These are phyloP conservation scores for Chlorella sp. DNA, from an alignment of 139 green algal species.

Conservation along the genomic window DNA sequence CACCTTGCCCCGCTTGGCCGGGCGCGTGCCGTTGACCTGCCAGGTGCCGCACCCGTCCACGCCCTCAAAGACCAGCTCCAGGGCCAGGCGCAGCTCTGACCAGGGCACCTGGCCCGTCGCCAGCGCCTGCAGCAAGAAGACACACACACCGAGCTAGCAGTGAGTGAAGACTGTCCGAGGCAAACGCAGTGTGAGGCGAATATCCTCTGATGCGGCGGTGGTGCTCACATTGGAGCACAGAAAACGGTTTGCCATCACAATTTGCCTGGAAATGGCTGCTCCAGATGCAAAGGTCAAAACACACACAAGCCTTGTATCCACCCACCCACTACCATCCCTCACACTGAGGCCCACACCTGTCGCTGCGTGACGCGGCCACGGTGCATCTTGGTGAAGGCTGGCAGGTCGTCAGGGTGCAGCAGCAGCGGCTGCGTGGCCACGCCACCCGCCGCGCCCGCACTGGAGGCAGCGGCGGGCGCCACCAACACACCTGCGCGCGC, in stretches of 20 bases:
- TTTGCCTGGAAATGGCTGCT: too few relatives aligned
- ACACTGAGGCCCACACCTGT: conserved; percentile 51
- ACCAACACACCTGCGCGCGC: too few relatives aligned
- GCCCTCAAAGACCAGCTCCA: conserved; percentile 90
- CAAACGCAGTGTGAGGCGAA: too few relatives aligned
- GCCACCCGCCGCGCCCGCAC: conserved; percentile 6
- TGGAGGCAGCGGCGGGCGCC: too few relatives aligned
- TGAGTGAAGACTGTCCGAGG: too few relatives aligned
- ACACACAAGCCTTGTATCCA: too few relatives aligned
- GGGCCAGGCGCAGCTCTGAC: conserved; percentile 52
- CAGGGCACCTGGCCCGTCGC: conserved; percentile 40
- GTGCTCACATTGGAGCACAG: too few relatives aligned
- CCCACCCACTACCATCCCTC: background rate
- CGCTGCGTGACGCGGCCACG: conserved; percentile 68
- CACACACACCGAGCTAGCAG: too few relatives aligned
- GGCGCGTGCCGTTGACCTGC: background rate
- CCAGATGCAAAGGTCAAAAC: too few relatives aligned
- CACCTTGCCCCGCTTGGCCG: background rate
- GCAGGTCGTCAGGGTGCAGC: conserved; percentile 81
- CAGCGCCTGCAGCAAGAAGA: conserved; percentile 7
- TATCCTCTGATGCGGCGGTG: too few relatives aligned
- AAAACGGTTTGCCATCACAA: too few relatives aligned
- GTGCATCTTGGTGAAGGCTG: conserved; percentile 79
- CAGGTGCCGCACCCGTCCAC: conserved; percentile 41
- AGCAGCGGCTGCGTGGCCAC: conserved; percentile 34